Conservation (phyloP, 345 rosid genomes). For the Cardamine occulta region DNA sequence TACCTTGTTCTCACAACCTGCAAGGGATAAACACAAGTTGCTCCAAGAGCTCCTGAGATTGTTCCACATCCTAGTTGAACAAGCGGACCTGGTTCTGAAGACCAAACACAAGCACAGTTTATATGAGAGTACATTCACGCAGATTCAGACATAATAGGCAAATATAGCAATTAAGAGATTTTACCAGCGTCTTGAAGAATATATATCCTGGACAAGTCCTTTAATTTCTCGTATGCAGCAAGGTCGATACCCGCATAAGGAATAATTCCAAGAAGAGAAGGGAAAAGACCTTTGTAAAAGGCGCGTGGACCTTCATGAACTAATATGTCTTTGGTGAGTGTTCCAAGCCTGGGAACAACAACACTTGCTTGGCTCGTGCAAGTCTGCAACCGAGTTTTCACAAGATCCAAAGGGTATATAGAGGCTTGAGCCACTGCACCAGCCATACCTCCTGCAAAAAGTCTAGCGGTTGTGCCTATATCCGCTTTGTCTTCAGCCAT, state of each 20-base stretch:
- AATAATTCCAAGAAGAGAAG: constrained; percentile 85
- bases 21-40: constrained; percentile 93
- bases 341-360: constrained; percentile 57
- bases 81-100: constrained; percentile 81
- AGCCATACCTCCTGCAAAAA: constrained; percentile 84
- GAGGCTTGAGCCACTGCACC: constrained; percentile 94
- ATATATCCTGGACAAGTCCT: constrained; percentile 79
- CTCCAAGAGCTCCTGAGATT: constrained; percentile 86
- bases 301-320: constrained; percentile 88
- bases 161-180: constrained; percentile 6
- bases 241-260: constrained; percentile 98
- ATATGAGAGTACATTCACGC: constrained; percentile 1
- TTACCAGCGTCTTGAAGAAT: constrained; percentile 71
- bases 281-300: constrained; percentile 82
- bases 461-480: constrained; percentile 67
- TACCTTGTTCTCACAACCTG: constrained; percentile 96
- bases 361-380: constrained; percentile 62
- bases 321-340: constrained; percentile 69
- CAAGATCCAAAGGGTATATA: constrained; percentile 90
- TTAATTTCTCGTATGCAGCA: constrained; percentile 84
- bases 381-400: constrained; percentile 91
- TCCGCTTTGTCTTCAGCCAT: constrained; percentile 59
- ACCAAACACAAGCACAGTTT: constrained; percentile 12
- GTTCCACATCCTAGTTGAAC: constrained; percentile 91
- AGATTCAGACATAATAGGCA: neutral